Evolutionary conservation across 2,329 filamentous ascomycete genomes (phyloP), one percentile per base, ranked within the genome.

Genomic region (Beauveria varroae): DNA sequence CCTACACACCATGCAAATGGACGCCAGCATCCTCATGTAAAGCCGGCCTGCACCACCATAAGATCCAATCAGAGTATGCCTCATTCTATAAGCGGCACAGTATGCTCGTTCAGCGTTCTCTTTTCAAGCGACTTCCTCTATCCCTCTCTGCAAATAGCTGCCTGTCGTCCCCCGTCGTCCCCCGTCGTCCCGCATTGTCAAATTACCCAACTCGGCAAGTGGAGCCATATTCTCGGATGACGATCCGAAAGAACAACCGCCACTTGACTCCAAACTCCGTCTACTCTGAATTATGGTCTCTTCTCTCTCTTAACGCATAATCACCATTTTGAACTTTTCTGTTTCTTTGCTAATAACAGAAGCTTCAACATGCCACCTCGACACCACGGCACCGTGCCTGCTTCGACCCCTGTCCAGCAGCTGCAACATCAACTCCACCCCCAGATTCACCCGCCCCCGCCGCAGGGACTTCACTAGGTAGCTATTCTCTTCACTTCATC

Each of bases 341-440:
- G 5, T 12, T 34, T 57, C 34, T 37, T 18, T 5, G 10, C 14
- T 3, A 51, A 3, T n/a, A 20, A 51, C 10, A 46, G 1, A 5
- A 46, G 5, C 5, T 10, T 12, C 43, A 46, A 20, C 10, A 22
- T 5, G 12, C 10, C 22, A 26, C 46, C 22, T 16, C 46, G 62
- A 4, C 52, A 3, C 73, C 73, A 75, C 18, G 69, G 57, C 10
- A 74, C 68, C 65, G 75, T 64, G 51, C 63, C 66, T 0, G 73
- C 73, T 2, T 72, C 70, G 1, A 62, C 68, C 70, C 49, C 70
- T 66, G 62, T 64, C 68, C 54, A 75, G 37, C 34, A 73, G 64
- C 65, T 72, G 69, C 20, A 69, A 70, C 72, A 75, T 75, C 20
- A 71, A 68, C 24, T 74, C 73, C 8, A 75, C 71, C 73, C 73